phyloP scores from a whole-genome alignment of 1,284 basidiomycete genomes.

The Tilletiaria anomala region DNA sequence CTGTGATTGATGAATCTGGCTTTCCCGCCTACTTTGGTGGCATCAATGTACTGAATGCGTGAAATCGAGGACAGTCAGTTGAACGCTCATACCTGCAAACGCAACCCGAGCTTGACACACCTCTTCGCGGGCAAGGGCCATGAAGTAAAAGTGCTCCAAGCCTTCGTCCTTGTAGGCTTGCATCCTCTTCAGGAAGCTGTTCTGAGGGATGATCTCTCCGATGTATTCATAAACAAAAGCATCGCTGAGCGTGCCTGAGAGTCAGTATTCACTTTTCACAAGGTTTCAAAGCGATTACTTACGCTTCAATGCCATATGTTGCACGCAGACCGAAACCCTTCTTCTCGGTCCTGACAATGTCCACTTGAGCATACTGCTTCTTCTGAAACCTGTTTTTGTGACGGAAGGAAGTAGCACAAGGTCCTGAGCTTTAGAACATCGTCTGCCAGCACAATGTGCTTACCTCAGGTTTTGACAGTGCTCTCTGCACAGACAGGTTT shows the following conservation, averaged over 20 bases:
- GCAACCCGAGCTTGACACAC: conserved; percentile 15
- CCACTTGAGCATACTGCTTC: conserved; percentile 68
- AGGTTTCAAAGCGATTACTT: conserved; percentile 37
- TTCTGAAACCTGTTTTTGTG: conserved; percentile 75
- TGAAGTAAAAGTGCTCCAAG: conserved; percentile 95
- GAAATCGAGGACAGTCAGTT: neutral
- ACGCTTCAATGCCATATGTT: conserved; percentile 57
- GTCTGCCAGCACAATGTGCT: neutral
- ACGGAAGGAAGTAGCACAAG: too few species aligned
- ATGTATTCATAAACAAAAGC: conserved; percentile 94
- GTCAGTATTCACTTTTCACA: neutral
- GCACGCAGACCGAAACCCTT: conserved; percentile 89
- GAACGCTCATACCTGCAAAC: neutral
- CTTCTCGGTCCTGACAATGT: conserved; percentile 83
- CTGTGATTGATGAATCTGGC: conserved; percentile 97
- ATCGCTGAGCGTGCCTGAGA: conserved; percentile 46
- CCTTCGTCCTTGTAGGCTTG: conserved; percentile 81
- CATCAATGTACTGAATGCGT: conserved; percentile 99
- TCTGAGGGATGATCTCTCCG: conserved; percentile 82
- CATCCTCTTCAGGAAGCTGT: conserved; percentile 84
- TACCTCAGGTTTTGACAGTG: conserved; percentile 69
- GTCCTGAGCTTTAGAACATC: too few species aligned
- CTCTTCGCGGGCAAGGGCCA: conserved; percentile 98
- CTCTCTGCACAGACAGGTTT: conserved; percentile 67
- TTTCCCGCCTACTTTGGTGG: conserved; percentile 88